These are phyloP conservation scores for Botrytis cinerea DNA, from an alignment of 2,329 filamentous ascomycete species.

Conservation along the genomic window DNA sequence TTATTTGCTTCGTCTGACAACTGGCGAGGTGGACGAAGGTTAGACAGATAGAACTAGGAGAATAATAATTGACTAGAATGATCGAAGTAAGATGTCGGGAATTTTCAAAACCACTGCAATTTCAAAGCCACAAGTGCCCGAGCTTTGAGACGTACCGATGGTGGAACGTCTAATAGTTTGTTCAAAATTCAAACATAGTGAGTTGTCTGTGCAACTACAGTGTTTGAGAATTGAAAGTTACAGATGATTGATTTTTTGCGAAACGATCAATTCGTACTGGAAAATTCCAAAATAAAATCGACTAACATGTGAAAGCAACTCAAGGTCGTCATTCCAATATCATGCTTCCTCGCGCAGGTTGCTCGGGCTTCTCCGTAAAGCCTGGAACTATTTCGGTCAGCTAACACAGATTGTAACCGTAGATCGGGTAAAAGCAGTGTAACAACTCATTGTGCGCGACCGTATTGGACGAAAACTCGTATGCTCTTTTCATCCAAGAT, in stretches of 20 bases:
- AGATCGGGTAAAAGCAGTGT: background rate
- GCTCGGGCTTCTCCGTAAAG: slow-evolving; percentile 6
- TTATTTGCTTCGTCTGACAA: background rate
- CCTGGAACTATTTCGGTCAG: slow-evolving; percentile 1
- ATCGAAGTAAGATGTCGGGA: background rate
- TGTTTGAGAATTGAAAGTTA: background rate
- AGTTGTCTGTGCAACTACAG: background rate
- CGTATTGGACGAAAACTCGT: background rate
- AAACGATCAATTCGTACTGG: background rate
- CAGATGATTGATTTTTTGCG: background rate
- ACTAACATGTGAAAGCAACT: background rate
- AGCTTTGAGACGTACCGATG: background rate
- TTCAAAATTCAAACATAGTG: background rate
- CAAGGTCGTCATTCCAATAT: background rate
- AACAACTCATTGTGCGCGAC: background rate
- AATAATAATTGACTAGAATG: background rate
- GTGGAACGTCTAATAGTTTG: background rate
- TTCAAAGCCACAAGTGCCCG: background rate
- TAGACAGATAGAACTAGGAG: background rate
- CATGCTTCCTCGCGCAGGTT: background rate
- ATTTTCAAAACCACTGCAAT: background rate
- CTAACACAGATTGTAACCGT: background rate
- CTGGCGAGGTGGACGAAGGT: background rate
- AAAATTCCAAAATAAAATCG: background rate
- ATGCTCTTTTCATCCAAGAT: slow-evolving; percentile 14